A percentile compares a stretch with the other conserved stretches of the same genome.
Evolutionary conservation across 2,329 filamentous ascomycete species (phyloP).

Genomic region (Anisogramma anomala): DNA sequence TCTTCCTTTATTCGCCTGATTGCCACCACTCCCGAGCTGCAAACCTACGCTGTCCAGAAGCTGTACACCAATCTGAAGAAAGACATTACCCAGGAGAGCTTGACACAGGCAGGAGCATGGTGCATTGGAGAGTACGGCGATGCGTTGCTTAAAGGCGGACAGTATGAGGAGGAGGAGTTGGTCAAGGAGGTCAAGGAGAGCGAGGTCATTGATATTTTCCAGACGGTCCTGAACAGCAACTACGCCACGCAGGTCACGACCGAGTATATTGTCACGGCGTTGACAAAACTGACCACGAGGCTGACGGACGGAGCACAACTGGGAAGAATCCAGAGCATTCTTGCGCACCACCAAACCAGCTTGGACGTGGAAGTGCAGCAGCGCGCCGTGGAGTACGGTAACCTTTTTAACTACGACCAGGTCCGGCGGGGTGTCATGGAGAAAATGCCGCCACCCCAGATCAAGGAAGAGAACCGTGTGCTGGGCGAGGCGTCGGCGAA

Average conservation of each 20-base stretch:
- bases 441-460: slow-evolving; percentile 95
- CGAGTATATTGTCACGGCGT: slow-evolving; percentile 89
- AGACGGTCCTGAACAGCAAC: slow-evolving; percentile 82
- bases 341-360: slow-evolving; percentile 70
- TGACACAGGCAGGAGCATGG: slow-evolving; percentile 90
- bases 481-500: slow-evolving; percentile 61
- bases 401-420: slow-evolving; percentile 82
- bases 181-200: slow-evolving; percentile 70
- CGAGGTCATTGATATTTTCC: slow-evolving; percentile 88
- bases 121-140: slow-evolving; percentile 97
- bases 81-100: slow-evolving; percentile 92
- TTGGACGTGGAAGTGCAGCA: slow-evolving; percentile 94
- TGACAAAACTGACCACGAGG: slow-evolving; percentile 89
- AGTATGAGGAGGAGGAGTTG: slow-evolving; percentile 88
- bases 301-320: slow-evolving; percentile 75
- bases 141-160: slow-evolving; percentile 72
- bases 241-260: slow-evolving; percentile 85
- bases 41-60: slow-evolving; percentile 95
- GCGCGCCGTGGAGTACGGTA: slow-evolving; percentile 86
- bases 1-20: slow-evolving; percentile 95
- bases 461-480: slow-evolving; percentile 87
- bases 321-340: slow-evolving; percentile 68
- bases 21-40: slow-evolving; percentile 84
- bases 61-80: slow-evolving; percentile 83
- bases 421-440: slow-evolving; percentile 84